phyloP scores from a whole-genome alignment of 805 yeast species.

The Yarrowia osloensis region DNA sequence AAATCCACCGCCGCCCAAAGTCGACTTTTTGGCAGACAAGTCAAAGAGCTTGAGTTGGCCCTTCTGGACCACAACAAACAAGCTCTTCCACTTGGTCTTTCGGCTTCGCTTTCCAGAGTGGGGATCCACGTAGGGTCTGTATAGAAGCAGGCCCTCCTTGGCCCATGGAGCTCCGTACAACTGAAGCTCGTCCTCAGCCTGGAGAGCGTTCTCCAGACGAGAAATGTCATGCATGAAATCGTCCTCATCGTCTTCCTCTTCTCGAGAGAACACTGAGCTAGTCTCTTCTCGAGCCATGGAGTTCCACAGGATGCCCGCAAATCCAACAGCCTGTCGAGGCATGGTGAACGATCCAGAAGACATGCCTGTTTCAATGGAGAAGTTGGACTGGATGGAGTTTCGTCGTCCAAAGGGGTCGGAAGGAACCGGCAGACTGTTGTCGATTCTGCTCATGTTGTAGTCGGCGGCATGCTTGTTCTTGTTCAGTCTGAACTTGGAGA shows the following conservation, averaged over 20 bases:
- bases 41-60: constrained; percentile 63
- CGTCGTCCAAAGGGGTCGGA: constrained; percentile 30
- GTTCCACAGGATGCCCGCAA: constrained; percentile 41
- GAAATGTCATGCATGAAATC: constrained; percentile 38
- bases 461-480: background rate
- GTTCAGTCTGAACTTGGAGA: constrained; percentile 18
- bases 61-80: constrained; percentile 67
- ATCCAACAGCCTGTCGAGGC: constrained; percentile 41
- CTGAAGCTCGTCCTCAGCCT: constrained; percentile 62
- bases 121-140: constrained; percentile 39
- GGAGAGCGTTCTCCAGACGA: constrained; percentile 44
- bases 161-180: constrained; percentile 75
- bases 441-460: constrained; percentile 20
- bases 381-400: constrained; percentile 39
- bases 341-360: constrained; percentile 37
- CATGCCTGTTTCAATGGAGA: constrained; percentile 45
- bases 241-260: constrained; percentile 37
- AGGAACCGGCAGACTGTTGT: constrained; percentile 7
- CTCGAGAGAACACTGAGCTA: constrained; percentile 33
- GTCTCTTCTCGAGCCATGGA: constrained; percentile 39
- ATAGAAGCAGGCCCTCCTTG: constrained; percentile 66
- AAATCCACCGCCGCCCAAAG: constrained; percentile 21
- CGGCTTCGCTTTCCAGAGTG: constrained; percentile 37
- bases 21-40: constrained; percentile 30
- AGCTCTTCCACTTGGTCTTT: constrained; percentile 49